Evolutionary conservation across 768 basidiomycete genomes (phyloP), one percentile per base, ranked within the genome.

Genomic region (Ramaria sp.): DNA sequence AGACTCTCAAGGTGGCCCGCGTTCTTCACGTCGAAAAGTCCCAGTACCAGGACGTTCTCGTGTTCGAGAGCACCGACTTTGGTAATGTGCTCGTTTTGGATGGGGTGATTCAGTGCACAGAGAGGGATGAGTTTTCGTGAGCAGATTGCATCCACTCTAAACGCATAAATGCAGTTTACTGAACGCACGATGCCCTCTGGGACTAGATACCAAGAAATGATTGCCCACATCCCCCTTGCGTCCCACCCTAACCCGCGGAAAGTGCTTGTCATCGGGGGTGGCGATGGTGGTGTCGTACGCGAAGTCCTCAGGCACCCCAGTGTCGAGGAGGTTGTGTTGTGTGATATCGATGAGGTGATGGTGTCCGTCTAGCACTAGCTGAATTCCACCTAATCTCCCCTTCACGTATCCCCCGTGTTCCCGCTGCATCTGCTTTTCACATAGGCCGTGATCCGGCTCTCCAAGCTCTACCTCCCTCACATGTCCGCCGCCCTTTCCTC

Each of bases 161-260:
- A n/a, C n/a, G n/a, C n/a, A n/a, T n/a, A n/a, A n/a, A n/a, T n/a
- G n/a, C n/a, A n/a, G n/a, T n/a, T n/a, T n/a, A n/a, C n/a, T n/a
- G n/a, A n/a, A n/a, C n/a, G n/a, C n/a, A n/a, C n/a, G n/a, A n/a
- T n/a, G n/a, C n/a, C n/a, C n/a, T n/a, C n/a, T n/a, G n/a, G n/a
- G n/a, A n/a, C n/a, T n/a, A 96, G 92, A 10, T 97, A 98, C 70
- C 93, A 97, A 65, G 95, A 99, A 73, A 96, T 98, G 95, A 98
- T 99, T 64, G 78, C 95, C 5, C 95, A 98, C 71, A 72, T 99
- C 51, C 96, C 96, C n/a, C 77, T 98, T 59, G 84, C 90, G 12
- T 91, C 84, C 57, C 96, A 99, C 70, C 95, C 96, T 22, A 88
- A 96, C 73, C 96, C 95, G 0, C 86, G 88, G 70, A 83, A 85